These are phyloP conservation scores for Aureobasidium sp. DNA, from an alignment of 2,329 filamentous ascomycete genomes.

Conservation along the genomic window DNA sequence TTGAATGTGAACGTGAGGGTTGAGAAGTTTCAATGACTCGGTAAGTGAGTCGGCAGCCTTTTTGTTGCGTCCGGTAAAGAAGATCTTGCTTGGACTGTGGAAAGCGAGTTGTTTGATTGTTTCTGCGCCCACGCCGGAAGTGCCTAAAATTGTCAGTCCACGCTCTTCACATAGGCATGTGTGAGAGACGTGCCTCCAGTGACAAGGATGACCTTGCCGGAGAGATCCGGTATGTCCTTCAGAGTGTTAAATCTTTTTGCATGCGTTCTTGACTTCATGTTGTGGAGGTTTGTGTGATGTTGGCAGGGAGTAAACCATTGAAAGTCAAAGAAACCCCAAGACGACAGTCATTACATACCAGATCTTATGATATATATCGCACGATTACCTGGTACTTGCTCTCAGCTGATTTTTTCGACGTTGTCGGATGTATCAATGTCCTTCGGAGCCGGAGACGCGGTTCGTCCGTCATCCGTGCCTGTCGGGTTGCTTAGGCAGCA, in stretches of 20 bases:
- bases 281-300: background rate
- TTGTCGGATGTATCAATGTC: background rate
- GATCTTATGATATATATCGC: too few species aligned
- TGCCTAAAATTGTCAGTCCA: slow-evolving; percentile 29
- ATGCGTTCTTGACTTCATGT: background rate
- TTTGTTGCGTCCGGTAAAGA: slow-evolving; percentile 45
- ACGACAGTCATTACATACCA: too few species aligned
- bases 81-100: slow-evolving; percentile 45
- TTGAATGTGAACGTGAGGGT: slow-evolving; percentile 34
- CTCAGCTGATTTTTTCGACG: background rate
- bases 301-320: too few species aligned
- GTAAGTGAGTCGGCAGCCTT: slow-evolving; percentile 39
- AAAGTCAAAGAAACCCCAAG: too few species aligned
- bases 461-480: slow-evolving; percentile 12
- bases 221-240: slow-evolving; percentile 24
- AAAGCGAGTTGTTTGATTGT: slow-evolving; percentile 37
- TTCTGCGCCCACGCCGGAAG: slow-evolving; percentile 41
- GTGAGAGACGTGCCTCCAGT: slow-evolving; percentile 18
- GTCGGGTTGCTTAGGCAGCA: slow-evolving; percentile 12
- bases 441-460: background rate
- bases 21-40: slow-evolving; percentile 30
- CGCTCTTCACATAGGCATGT: background rate
- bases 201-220: slow-evolving; percentile 26
- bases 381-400: background rate
- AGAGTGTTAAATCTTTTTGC: slow-evolving; percentile 20